Evolutionary conservation across 2,329 filamentous ascomycete genomes (phyloP).

Genomic region (Purpureocillium lavendulum): DNA sequence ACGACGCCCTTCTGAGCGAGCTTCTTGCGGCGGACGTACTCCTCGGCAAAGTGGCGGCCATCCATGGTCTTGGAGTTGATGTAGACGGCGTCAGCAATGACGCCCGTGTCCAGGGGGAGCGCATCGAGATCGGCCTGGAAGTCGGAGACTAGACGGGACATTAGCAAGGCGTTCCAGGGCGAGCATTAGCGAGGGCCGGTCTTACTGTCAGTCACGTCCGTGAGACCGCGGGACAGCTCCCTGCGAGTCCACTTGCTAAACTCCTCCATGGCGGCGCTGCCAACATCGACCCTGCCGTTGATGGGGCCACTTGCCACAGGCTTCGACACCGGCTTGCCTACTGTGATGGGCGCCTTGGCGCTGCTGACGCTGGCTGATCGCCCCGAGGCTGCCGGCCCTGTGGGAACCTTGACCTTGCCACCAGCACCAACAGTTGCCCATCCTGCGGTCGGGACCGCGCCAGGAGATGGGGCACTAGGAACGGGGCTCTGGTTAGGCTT

Average conservation of each 20-base stretch:
- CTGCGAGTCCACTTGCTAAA: constrained; percentile 88
- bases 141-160: constrained; percentile 52
- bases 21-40: constrained; percentile 89
- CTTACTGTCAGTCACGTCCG: constrained; percentile 43
- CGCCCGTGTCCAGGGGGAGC: constrained; percentile 66
- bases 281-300: constrained; percentile 27
- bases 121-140: constrained; percentile 70
- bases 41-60: constrained; percentile 84
- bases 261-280: constrained; percentile 65
- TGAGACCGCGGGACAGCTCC: constrained; percentile 67
- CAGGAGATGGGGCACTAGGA: constrained; percentile 19
- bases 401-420: constrained; percentile 78
- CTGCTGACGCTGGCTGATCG: constrained; percentile 35
- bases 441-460: constrained; percentile 39
- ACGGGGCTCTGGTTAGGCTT: constrained; percentile 46
- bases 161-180: not conserved
- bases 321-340: constrained; percentile 43
- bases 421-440: constrained; percentile 96
- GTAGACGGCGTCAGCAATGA: constrained; percentile 89
- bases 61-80: constrained; percentile 82
- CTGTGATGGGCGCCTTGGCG: constrained; percentile 32
- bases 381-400: constrained; percentile 42
- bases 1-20: constrained; percentile 87
- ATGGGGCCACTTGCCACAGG: constrained; percentile 31
- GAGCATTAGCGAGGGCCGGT: too few relatives aligned